A percentile compares a stretch with the other conserved stretches of the same genome.
phyloP scores from a whole-genome alignment of 139 green algal genomes.

The Desmodesmus armatus region DNA sequence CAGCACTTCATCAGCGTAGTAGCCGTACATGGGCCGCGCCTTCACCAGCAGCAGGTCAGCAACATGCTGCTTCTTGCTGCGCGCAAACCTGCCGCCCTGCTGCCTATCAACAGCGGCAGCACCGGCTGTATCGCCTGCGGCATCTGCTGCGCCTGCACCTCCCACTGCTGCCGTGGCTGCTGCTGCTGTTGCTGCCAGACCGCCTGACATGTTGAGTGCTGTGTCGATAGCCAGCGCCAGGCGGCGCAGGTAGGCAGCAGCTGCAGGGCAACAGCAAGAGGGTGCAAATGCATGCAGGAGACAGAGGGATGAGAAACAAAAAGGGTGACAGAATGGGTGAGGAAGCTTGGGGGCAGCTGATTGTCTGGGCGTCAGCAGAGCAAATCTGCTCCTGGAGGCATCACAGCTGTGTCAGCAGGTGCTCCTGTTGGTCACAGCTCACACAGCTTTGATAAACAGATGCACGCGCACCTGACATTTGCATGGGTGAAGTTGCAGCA shows the following conservation, averaged over 20 bases:
- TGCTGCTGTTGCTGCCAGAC: conserved; percentile 34
- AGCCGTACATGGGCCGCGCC: conserved; percentile 90
- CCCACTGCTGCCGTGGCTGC: conserved; percentile 15
- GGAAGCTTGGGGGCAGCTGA: neutral
- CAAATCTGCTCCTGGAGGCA: neutral
- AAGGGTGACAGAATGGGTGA: neutral
- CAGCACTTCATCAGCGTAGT: conserved; percentile 78
- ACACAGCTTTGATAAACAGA: neutral
- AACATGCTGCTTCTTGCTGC: conserved; percentile 66
- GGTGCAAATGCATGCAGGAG: neutral
- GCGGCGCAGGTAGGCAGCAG: conserved; percentile 51
- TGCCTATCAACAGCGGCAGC: neutral
- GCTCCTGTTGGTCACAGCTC: neutral
- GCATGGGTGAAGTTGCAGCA: too few relatives aligned
- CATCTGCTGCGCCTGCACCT: conserved; percentile 8
- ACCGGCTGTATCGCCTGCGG: neutral
- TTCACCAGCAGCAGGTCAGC: conserved; percentile 82
- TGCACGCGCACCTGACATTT: too few relatives aligned
- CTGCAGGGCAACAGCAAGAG: neutral
- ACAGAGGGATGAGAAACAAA: too few relatives aligned
- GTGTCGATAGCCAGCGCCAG: conserved; percentile 58
- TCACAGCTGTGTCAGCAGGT: neutral
- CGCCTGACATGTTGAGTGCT: conserved; percentile 47
- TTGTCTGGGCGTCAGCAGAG: neutral
- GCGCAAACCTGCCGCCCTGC: conserved; percentile 21